Evolutionary conservation across 768 basidiomycete species (phyloP).

Genomic region (Mycena vulgaris): DNA sequence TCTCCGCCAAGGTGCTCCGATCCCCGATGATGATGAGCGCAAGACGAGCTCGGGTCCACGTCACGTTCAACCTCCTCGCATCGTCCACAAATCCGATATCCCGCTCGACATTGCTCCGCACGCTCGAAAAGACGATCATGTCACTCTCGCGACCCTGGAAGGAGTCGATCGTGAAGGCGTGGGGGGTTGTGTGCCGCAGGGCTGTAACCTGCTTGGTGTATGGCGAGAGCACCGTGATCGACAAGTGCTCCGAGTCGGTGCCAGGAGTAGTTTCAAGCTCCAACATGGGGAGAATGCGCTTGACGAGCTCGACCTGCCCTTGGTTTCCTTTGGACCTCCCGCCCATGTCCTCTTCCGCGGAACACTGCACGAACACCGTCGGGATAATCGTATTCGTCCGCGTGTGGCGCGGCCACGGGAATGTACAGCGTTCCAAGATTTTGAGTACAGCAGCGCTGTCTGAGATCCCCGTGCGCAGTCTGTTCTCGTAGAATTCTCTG

Average conservation of each 20-base stretch:
- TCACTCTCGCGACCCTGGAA: slow-evolving; percentile 82
- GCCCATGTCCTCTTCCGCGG: slow-evolving; percentile 70
- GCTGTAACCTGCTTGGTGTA: slow-evolving; percentile 71
- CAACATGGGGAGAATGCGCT: slow-evolving; percentile 63
- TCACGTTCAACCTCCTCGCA: slow-evolving; percentile 73
- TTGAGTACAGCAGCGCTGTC: slow-evolving; percentile 54
- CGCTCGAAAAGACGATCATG: slow-evolving; percentile 75
- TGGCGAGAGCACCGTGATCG: slow-evolving; percentile 69
- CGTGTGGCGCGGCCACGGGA: slow-evolving; percentile 69
- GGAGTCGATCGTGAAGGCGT: slow-evolving; percentile 68
- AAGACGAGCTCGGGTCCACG: slow-evolving; percentile 76
- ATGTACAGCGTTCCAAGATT: slow-evolving; percentile 57
- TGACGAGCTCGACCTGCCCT: slow-evolving; percentile 70
- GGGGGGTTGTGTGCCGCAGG: slow-evolving; percentile 57
- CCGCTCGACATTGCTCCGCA: slow-evolving; percentile 69
- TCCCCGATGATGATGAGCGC: slow-evolving; percentile 77
- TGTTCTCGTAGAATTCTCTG: slow-evolving; percentile 71
- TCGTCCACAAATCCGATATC: slow-evolving; percentile 81
- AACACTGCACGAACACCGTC: slow-evolving; percentile 72
- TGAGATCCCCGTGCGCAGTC: slow-evolving; percentile 62
- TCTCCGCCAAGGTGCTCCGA: slow-evolving; percentile 61
- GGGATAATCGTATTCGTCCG: slow-evolving; percentile 56
- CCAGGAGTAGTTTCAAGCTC: slow-evolving; percentile 40
- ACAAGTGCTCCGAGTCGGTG: slow-evolving; percentile 40
- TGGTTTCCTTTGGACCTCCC: slow-evolving; percentile 74